Evolutionary conservation across 2,329 filamentous ascomycete species (phyloP).

Genomic region (Ceratocystis cacaofunesta): DNA sequence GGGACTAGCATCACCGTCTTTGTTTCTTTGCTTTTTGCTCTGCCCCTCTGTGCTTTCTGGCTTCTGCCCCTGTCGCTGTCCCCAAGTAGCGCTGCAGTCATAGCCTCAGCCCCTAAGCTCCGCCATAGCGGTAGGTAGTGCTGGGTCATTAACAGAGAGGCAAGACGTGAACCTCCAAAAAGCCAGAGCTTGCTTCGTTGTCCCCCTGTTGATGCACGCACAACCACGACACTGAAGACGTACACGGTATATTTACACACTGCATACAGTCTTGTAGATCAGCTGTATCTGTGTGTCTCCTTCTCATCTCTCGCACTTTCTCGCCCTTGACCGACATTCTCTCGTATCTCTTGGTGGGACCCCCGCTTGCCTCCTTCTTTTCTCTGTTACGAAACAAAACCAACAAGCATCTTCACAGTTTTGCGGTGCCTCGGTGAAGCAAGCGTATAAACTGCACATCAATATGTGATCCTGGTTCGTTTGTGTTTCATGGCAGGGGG

Average conservation of each 20-base stretch:
- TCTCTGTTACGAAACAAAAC: not conserved
- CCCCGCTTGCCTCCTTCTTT: not conserved
- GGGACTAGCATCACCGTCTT: too few relatives aligned
- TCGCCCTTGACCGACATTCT: slow-evolving; percentile 2
- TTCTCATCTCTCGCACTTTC: not conserved
- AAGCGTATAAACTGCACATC: not conserved
- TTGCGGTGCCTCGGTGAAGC: not conserved
- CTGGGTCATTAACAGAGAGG: not conserved
- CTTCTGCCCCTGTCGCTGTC: too few relatives aligned
- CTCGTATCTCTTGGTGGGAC: not conserved
- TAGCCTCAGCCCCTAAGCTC: not conserved
- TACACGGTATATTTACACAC: not conserved
- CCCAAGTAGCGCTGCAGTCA: not conserved
- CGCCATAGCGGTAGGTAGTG: not conserved
- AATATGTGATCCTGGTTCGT: not conserved
- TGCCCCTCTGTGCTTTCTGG: too few relatives aligned
- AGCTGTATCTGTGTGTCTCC: not conserved
- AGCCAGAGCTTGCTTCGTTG: not conserved
- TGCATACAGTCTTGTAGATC: not conserved
- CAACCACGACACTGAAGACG: not conserved
- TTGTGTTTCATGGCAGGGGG: not conserved
- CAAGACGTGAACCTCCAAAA: not conserved
- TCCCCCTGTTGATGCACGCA: not conserved
- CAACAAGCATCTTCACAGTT: not conserved
- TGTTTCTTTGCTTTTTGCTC: too few relatives aligned